Base-by-base conservation (phyloP, 768 basidiomycete genomes). In the Trametes coccinea region DNA sequence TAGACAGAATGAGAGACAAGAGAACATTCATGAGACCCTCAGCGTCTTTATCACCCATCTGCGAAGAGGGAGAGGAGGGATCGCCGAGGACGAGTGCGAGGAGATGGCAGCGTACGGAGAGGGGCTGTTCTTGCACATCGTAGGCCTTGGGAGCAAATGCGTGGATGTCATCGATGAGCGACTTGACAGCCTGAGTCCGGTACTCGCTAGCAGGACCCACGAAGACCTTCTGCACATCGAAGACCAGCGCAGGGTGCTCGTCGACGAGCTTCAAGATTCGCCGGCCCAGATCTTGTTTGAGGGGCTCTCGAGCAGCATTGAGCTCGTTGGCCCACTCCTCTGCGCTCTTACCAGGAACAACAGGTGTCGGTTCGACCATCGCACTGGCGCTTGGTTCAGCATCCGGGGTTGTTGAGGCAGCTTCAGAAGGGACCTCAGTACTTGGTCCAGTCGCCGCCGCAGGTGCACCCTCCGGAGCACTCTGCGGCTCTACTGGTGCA, bases 221-320 rank as follows among this genome's bases (percentile, higher is more conserved):
- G 73, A 97, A 95, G 22, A 92, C 90, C 29, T 82, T 82, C 65
- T 90, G 86, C 40, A 97, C 82, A 70, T 97, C 94, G 70, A 95
- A 97, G 44, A 97, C 85, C 56, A 98, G 83, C 7, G 89, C 87
- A 3, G 90, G 86, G 68, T 95, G 89, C 64, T 91, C 86, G 70
- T 97, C 95, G 48, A 96, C 87, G 33, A 99, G 82, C 10, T 79
- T 75, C 57, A 99, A 77, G 0, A 93, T 89, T 47, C 85, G 86
- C 16, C 80, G 78, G 48, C 89, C 83, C 63, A 98, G 79, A 22
- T 78, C 78, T 8, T 80, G 78, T 64, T 86, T 85, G 39, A 95
- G 72, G 31, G 84, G 79, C 56, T 90, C 85, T 16, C 95, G 82
- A 17, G 80, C 79, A 33, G 78, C 80, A 50, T 89, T 82, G 56